Evolutionary conservation across 2,329 filamentous ascomycete genomes (phyloP).

Genomic region (Ceratocystiopsis sp.): DNA sequence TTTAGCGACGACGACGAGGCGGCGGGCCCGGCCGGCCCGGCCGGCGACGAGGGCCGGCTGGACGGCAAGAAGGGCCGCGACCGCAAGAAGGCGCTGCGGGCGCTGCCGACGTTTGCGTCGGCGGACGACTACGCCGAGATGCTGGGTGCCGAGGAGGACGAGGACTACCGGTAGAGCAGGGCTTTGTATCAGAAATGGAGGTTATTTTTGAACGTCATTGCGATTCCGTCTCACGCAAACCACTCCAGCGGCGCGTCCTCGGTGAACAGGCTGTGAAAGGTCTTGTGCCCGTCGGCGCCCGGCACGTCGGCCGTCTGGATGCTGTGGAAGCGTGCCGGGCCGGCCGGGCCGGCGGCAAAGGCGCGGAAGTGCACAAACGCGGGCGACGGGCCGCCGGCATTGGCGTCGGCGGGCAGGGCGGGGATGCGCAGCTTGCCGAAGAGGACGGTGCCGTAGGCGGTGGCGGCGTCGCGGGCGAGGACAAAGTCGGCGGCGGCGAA

Average conservation of each 20-base stretch:
- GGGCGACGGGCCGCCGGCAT: conserved; percentile 7
- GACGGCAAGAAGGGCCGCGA: conserved; percentile 27
- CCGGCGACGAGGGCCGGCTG: conserved; percentile 2
- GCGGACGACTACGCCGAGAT: conserved; percentile 85
- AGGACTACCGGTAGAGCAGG: conserved; percentile 6
- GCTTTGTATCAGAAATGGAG: no score
- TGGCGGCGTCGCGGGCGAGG: conserved; percentile 25
- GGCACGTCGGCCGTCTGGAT: conserved; percentile 29
- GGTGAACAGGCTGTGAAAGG: conserved; percentile 28
- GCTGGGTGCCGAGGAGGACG: conserved; percentile 53
- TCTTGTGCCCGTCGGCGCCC: conserved; percentile 21
- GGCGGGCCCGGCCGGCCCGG: conserved; percentile 20
- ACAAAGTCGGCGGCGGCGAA: conserved; percentile 24
- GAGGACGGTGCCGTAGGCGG: conserved; percentile 30
- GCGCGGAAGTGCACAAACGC: conserved; percentile 31
- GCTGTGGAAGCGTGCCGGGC: conserved; percentile 25
- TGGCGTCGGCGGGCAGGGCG: conserved; percentile 16
- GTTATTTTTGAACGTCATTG: no score
- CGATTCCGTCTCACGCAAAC: conserved; percentile 31
- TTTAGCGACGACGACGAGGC: conserved; percentile 23
- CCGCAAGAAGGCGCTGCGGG: conserved; percentile 73
- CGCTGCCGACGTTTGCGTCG: conserved; percentile 81
- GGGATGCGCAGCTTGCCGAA: conserved; percentile 33
- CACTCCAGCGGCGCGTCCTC: conserved; percentile 31
- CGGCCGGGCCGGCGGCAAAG: conserved; percentile 25